phyloP scores from a whole-genome alignment of 2,329 filamentous ascomycete species.

The Cladosporium austrohemisphaericum region DNA sequence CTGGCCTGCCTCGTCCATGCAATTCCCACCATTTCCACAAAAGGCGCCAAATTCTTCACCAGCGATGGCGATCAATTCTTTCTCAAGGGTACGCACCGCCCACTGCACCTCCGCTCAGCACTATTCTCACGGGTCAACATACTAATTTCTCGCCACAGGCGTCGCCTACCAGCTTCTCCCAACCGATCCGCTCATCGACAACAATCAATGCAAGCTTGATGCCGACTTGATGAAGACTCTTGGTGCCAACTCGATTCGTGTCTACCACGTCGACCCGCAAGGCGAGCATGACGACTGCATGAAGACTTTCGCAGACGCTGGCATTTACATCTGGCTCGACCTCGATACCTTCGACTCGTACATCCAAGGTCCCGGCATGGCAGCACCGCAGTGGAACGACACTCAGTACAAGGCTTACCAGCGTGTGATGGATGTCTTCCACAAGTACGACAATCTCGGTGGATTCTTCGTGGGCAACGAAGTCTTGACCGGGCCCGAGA shows the following conservation, averaged over 20 bases:
- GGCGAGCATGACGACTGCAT: slow-evolving; percentile 76
- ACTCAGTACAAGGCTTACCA: slow-evolving; percentile 66
- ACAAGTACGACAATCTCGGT: slow-evolving; percentile 72
- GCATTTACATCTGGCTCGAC: slow-evolving; percentile 82
- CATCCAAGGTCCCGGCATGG: slow-evolving; percentile 42
- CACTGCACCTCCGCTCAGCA: neutral
- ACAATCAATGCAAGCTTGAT: slow-evolving; percentile 72
- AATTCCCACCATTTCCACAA: slow-evolving; percentile 54
- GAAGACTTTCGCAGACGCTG: slow-evolving; percentile 70
- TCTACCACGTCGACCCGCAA: slow-evolving; percentile 74
- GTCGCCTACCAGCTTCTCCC: slow-evolving; percentile 48
- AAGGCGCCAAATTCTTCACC: slow-evolving; percentile 82
- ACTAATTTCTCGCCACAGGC: slow-evolving; percentile 42
- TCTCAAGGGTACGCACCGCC: slow-evolving; percentile 64
- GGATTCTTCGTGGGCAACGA: slow-evolving; percentile 90
- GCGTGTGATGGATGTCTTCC: slow-evolving; percentile 72
- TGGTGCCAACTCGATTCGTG: slow-evolving; percentile 78
- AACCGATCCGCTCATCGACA: slow-evolving; percentile 72
- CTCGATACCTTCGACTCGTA: slow-evolving; percentile 71
- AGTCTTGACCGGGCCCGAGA: slow-evolving; percentile 60
- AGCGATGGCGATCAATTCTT: slow-evolving; percentile 77
- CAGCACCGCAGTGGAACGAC: slow-evolving; percentile 65
- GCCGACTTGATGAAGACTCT: slow-evolving; percentile 72
- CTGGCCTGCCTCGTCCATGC: slow-evolving; percentile 30
- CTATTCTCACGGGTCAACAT: too few relatives aligned